A percentile compares a stretch with the other conserved stretches of the same genome.
Conservation (phyloP, 208 protist genomes). For the Trypanosoma rangeli region DNA sequence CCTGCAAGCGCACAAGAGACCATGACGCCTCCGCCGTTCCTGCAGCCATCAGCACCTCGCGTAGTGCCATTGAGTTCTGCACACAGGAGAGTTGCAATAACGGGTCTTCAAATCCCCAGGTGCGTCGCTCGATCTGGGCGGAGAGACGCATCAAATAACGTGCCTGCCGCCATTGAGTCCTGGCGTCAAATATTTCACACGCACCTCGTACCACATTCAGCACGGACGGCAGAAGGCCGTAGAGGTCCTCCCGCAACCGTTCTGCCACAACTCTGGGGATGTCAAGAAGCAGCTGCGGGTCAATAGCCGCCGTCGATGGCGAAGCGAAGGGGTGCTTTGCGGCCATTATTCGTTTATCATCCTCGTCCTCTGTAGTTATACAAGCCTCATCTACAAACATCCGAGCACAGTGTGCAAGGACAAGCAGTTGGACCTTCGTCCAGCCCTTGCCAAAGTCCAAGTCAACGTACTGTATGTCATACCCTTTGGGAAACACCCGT, state of each 20-base stretch:
- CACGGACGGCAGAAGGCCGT: slow-evolving; percentile 51
- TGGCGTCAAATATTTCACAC: slow-evolving; percentile 61
- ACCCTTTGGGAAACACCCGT: slow-evolving; percentile 49
- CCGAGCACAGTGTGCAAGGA: slow-evolving; percentile 71
- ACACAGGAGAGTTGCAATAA: slow-evolving; percentile 53
- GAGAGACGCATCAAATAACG: slow-evolving; percentile 58
- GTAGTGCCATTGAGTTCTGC: slow-evolving; percentile 20
- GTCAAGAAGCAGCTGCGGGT: slow-evolving; percentile 38
- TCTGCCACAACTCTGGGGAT: slow-evolving; percentile 45
- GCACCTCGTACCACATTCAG: slow-evolving; percentile 42
- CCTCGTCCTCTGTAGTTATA: background rate
- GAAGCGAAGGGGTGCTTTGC: slow-evolving; percentile 21
- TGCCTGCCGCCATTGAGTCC: slow-evolving; percentile 30
- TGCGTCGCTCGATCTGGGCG: slow-evolving; percentile 55
- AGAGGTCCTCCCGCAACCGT: slow-evolving; percentile 45
- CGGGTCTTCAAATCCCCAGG: slow-evolving; percentile 53
- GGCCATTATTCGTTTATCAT: background rate
- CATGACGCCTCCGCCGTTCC: background rate
- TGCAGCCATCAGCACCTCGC: slow-evolving; percentile 1
- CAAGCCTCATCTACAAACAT: slow-evolving; percentile 34
- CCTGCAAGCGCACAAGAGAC: slow-evolving; percentile 24
- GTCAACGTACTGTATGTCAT: slow-evolving; percentile 61
- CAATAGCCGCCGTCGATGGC: slow-evolving; percentile 23
- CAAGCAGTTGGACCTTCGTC: slow-evolving; percentile 72
- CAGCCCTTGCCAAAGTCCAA: slow-evolving; percentile 53